phyloP scores from a whole-genome alignment of 176 grass and related monocot genomes.

The Stipa capillata region DNA sequence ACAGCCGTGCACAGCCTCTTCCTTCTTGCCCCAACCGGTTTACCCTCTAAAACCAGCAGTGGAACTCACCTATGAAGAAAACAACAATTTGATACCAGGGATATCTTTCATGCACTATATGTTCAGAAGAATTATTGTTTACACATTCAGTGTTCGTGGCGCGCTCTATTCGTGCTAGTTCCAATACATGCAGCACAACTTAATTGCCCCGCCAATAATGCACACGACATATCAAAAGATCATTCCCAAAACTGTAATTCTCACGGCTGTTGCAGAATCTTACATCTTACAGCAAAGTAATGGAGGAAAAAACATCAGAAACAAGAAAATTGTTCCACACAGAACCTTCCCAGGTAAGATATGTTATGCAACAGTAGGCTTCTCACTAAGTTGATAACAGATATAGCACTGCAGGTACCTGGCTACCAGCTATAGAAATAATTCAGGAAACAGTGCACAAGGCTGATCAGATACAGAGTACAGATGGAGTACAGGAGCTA shows the following conservation, averaged over 20 bases:
- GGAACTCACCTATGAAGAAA: too few species aligned
- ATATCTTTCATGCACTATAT: too few species aligned
- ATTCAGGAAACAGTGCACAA: not conserved
- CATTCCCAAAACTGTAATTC: not conserved
- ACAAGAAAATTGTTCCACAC: not conserved
- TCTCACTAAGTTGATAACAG: not conserved
- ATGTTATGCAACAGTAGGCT: not conserved
- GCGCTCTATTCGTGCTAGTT: too few species aligned
- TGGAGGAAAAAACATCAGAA: not conserved
- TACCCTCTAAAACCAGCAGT: too few species aligned
- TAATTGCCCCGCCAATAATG: too few species aligned
- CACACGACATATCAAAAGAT: too few species aligned
- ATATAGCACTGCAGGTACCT: not conserved
- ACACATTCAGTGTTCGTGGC: too few species aligned
- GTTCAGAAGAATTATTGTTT: too few species aligned
- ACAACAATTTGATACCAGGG: too few species aligned
- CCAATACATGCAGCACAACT: too few species aligned
- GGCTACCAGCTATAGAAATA: not conserved
- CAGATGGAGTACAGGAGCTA: not conserved
- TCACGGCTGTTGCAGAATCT: not conserved
- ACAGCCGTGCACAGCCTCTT: too few species aligned
- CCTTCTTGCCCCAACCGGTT: too few species aligned
- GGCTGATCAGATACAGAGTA: not conserved
- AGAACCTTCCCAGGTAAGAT: not conserved
- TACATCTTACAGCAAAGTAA: not conserved